These are phyloP conservation scores for Scleromitrula shiraiana DNA, from an alignment of 2,329 filamentous ascomycete genomes.

Conservation along the genomic window DNA sequence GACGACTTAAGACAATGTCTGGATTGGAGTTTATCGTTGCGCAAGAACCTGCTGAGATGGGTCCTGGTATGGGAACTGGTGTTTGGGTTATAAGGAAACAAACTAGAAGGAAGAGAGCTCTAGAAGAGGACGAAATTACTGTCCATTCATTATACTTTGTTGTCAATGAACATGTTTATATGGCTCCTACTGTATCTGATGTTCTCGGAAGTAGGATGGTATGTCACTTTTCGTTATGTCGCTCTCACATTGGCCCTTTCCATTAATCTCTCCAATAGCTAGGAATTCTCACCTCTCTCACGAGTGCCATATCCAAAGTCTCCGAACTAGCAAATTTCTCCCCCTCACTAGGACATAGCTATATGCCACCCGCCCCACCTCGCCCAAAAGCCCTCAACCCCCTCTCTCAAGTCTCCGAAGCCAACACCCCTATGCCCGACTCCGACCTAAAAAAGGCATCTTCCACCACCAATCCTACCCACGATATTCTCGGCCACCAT, in stretches of 20 bases:
- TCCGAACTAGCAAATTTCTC: conserved; percentile 36
- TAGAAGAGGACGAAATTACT: conserved; percentile 52
- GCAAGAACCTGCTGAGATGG: conserved; percentile 56
- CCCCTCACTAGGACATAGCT: conserved; percentile 40
- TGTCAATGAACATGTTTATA: conserved; percentile 58
- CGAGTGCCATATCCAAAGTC: conserved; percentile 29
- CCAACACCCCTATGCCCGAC: conserved; percentile 41
- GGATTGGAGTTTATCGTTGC: conserved; percentile 60
- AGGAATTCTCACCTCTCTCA: conserved; percentile 15
- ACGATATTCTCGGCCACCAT: conserved; percentile 22
- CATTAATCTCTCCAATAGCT: not conserved
- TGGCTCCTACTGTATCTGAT: conserved; percentile 54
- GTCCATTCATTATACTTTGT: conserved; percentile 57
- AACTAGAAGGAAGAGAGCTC: conserved; percentile 48
- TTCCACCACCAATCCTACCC: conserved; percentile 7
- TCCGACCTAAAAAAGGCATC: conserved; percentile 10
- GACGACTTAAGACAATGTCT: conserved; percentile 53
- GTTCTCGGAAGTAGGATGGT: conserved; percentile 53
- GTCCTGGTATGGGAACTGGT: conserved; percentile 51
- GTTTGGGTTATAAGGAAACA: conserved; percentile 67
- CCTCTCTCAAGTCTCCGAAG: conserved; percentile 25
- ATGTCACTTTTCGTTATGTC: conserved; percentile 19
- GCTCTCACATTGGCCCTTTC: not conserved
- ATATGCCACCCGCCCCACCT: conserved; percentile 21
- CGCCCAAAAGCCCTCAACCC: conserved; percentile 18